Percentiles rank a stretch among this genome's conserved stretches.
phyloP scores from a whole-genome alignment of 176 grass and related monocot species.

The Carex parvula region DNA sequence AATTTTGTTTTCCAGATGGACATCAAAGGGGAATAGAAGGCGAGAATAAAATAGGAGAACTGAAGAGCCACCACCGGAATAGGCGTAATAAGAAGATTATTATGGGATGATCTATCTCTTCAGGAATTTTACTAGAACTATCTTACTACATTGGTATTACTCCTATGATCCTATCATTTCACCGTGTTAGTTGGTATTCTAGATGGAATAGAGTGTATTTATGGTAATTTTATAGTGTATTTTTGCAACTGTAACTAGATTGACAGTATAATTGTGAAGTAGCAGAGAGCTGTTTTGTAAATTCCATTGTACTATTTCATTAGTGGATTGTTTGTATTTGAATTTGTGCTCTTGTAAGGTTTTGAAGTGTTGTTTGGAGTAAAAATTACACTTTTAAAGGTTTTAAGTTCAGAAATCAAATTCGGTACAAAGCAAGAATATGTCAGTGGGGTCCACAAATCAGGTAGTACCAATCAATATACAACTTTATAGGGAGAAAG shows the following conservation, averaged over 20 bases:
- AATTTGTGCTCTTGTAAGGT: too few relatives aligned
- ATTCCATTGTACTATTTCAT: too few relatives aligned
- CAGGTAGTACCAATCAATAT: too few relatives aligned
- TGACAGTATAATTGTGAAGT: not conserved
- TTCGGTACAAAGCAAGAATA: too few relatives aligned
- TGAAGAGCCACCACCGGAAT: conserved; percentile 20
- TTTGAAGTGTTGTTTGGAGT: too few relatives aligned
- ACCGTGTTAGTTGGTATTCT: not conserved
- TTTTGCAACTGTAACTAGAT: conserved; percentile 7
- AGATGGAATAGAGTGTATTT: not conserved
- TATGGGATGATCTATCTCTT: conserved; percentile 11
- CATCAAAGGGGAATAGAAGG: conserved; percentile 11
- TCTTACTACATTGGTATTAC: not conserved
- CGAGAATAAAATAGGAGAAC: conserved; percentile 10
- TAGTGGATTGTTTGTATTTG: too few relatives aligned
- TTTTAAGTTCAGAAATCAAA: too few relatives aligned
- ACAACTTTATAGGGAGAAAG: too few relatives aligned
- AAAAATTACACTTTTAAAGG: too few relatives aligned
- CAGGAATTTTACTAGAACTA: not conserved
- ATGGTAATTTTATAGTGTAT: not conserved
- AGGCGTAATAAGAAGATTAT: conserved; percentile 30
- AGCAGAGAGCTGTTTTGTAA: not conserved
- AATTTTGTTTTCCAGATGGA: not conserved
- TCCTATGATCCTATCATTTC: not conserved
- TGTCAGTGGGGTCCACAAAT: too few relatives aligned